Base-by-base conservation (phyloP, 1,284 basidiomycete genomes). In the Pterulicium gracile region DNA sequence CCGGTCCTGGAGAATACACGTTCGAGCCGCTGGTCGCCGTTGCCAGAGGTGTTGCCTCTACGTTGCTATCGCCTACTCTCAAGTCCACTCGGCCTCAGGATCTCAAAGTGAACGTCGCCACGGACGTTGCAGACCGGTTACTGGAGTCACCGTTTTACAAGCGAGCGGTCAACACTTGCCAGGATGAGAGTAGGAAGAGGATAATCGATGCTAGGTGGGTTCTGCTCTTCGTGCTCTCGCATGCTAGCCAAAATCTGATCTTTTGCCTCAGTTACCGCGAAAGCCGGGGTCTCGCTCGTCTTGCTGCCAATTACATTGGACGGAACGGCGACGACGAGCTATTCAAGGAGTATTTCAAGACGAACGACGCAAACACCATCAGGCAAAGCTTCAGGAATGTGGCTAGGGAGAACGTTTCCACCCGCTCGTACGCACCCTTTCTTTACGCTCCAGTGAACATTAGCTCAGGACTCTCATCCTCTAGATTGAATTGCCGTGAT, bases 1-100 rank as follows among this genome's bases (percentile, higher is more conserved):
- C 47, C 39, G 51, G 49, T 4, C 36, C 27, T n/a, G 51, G 51
- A 2, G 43, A 36, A 13, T 52, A 44, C 51, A 48, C 46, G n/a
- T 50, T 52, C 47, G 43, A 19, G 19, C 49, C 51, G 24, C 15
- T 39, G 36, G 15, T 39, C 36, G n/a, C n/a, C n/a, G n/a, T n/a
- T n/a, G n/a, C n/a, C n/a, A n/a, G n/a, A n/a, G n/a, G n/a, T n/a
- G n/a, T n/a, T n/a, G n/a, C n/a, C n/a, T n/a, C n/a, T n/a, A n/a
- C n/a, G n/a, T 15, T 7, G 36, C 15, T 39, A 10, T 10, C 7
- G 27, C 27, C 27, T 32, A 32, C 7, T n/a, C n/a, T 32, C 27
- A 32, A 32, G 27, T 7, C 15, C 15, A 5, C 7, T 5, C 19
- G n/a, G n/a, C 36, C 36, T 4, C 7, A 7, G 4, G 15, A 13